Evolutionary conservation across 2,329 filamentous ascomycete species (phyloP).

Genomic region (Aureobasidium sp.): DNA sequence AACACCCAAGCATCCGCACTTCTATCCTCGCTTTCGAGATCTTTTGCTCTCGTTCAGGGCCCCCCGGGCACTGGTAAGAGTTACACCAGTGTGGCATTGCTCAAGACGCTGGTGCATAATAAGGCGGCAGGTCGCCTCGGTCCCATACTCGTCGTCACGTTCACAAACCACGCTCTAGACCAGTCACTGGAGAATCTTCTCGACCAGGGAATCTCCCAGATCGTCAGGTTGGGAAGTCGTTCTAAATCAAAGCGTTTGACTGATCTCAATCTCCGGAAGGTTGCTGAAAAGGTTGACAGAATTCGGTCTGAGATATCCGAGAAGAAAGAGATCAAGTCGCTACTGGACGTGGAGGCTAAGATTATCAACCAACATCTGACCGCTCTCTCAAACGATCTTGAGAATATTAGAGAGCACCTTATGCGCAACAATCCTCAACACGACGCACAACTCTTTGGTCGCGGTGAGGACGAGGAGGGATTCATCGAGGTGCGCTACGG

Average conservation of each 20-base stretch:
- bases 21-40: slow-evolving; percentile 45
- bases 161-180: slow-evolving; percentile 49
- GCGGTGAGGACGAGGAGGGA: background rate
- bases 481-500: background rate
- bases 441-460: slow-evolving; percentile 21
- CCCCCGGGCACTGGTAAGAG: slow-evolving; percentile 66
- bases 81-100: slow-evolving; percentile 53
- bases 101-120: slow-evolving; percentile 48
- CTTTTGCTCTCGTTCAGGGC: slow-evolving; percentile 59
- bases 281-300: slow-evolving; percentile 27
- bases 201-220: slow-evolving; percentile 38
- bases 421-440: slow-evolving; percentile 18
- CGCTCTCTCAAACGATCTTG: background rate
- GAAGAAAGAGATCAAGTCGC: slow-evolving; percentile 20
- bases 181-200: slow-evolving; percentile 55
- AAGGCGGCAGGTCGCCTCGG: slow-evolving; percentile 32
- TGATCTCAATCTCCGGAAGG: slow-evolving; percentile 43
- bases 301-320: slow-evolving; percentile 37
- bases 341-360: slow-evolving; percentile 19
- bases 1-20: slow-evolving; percentile 44
- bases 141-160: slow-evolving; percentile 43
- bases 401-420: slow-evolving; percentile 18
- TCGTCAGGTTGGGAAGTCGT: slow-evolving; percentile 57
- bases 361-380: slow-evolving; percentile 20
- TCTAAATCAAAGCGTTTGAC: slow-evolving; percentile 50